phyloP scores from a whole-genome alignment of 495 filamentous ascomycete species.

The Pyrenopolyporus hunteri region DNA sequence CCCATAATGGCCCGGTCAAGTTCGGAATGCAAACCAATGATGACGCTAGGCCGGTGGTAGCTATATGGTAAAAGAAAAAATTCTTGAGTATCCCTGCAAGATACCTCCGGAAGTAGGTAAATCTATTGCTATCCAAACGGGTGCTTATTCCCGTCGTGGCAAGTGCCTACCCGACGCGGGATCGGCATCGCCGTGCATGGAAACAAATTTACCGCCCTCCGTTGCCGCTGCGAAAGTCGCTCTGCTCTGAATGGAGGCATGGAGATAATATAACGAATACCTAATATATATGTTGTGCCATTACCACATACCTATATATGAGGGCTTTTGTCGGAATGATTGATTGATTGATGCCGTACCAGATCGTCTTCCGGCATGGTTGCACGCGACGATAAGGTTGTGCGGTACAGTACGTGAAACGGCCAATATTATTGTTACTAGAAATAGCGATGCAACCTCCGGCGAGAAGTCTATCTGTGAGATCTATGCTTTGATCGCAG shows the following conservation, averaged over 20 bases:
- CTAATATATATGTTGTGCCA: neutral
- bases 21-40: conserved; percentile 20
- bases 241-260: conserved; percentile 27
- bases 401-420: too few species aligned
- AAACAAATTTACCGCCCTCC: conserved; percentile 24
- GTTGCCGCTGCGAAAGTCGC: conserved; percentile 36
- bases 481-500: too few species aligned
- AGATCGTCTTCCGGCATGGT: too few species aligned
- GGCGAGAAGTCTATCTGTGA: too few species aligned
- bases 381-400: too few species aligned
- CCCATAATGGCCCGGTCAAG: conserved; percentile 5
- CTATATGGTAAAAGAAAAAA: neutral
- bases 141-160: conserved; percentile 33
- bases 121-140: conserved; percentile 14
- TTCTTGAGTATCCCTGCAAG: conserved; percentile 1
- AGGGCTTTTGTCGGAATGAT: too few species aligned
- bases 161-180: conserved; percentile 22
- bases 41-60: neutral
- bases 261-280: neutral
- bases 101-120: neutral
- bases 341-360: too few species aligned
- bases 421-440: too few species aligned
- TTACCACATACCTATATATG: neutral
- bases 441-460: too few species aligned
- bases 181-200: conserved; percentile 31